Evolutionary conservation across 768 basidiomycete species (phyloP).

Genomic region (Xanthoconium purpureum): DNA sequence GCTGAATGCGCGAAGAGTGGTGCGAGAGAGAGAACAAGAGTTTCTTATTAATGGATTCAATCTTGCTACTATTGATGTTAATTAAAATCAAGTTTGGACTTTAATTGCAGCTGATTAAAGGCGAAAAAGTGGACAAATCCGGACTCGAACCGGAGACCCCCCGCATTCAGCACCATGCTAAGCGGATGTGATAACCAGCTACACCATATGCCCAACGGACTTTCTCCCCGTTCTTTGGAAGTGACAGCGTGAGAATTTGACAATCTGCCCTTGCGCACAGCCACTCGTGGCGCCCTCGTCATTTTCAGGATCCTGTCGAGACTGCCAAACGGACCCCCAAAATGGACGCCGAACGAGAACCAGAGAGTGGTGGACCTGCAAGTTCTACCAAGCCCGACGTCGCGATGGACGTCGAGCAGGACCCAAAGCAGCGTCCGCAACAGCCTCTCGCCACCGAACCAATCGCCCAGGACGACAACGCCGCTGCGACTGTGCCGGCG

Average conservation of each 20-base stretch:
- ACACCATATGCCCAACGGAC: conserved; percentile 36
- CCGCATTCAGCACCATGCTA: conserved; percentile 36
- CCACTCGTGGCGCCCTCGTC: conserved; percentile 26
- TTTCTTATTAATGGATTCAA: neutral
- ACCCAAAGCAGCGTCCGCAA: conserved; percentile 4
- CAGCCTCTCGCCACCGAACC: neutral
- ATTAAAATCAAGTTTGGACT: neutral
- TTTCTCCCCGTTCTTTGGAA: neutral
- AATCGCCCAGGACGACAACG: conserved; percentile 1
- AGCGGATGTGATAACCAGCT: conserved; percentile 42
- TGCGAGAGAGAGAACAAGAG: conserved; percentile 2
- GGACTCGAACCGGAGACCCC: conserved; percentile 41
- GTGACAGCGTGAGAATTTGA: conserved; percentile 5
- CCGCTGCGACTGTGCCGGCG: neutral
- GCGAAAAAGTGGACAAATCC: conserved; percentile 35
- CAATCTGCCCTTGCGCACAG: conserved; percentile 10
- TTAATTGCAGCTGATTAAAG: neutral
- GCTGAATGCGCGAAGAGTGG: conserved; percentile 9
- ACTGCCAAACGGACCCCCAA: conserved; percentile 9
- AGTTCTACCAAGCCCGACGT: neutral
- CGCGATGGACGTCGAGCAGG: conserved; percentile 25
- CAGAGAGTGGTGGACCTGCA: neutral
- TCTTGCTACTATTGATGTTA: conserved; percentile 3
- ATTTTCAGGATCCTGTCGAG: conserved; percentile 24
- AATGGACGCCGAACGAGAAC: conserved; percentile 24